Percentiles rank a stretch among this genome's conserved stretches.
Conservation (phyloP, 257 asterid species). For the Solanum piurae region DNA sequence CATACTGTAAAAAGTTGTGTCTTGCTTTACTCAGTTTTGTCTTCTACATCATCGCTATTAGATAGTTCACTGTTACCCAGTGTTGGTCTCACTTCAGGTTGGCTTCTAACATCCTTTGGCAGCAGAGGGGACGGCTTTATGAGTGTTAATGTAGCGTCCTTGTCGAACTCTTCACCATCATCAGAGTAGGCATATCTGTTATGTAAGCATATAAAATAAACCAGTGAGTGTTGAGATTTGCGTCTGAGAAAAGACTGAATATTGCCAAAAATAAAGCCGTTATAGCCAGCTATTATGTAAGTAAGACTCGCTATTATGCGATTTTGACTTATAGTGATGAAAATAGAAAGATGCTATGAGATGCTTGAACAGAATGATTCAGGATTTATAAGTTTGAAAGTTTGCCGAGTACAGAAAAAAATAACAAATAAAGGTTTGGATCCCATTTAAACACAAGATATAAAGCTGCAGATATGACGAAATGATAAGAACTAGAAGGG, state of each 20-base stretch:
- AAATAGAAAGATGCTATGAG: background rate
- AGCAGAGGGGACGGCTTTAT: constrained; percentile 61
- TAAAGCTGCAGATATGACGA: background rate
- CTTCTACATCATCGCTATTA: constrained; percentile 39
- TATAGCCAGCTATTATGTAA: background rate
- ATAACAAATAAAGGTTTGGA: background rate
- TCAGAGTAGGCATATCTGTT: constrained; percentile 89
- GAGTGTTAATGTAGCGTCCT: constrained; percentile 60
- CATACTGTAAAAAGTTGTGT: background rate
- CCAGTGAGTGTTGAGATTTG: background rate
- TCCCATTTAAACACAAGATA: background rate
- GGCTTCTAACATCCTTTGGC: constrained; percentile 42
- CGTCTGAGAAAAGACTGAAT: background rate
- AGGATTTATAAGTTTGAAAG: background rate
- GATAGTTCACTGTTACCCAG: constrained; percentile 23
- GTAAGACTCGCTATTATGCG: background rate
- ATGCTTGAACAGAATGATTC: background rate
- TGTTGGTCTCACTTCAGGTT: constrained; percentile 29
- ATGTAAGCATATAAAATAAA: background rate
- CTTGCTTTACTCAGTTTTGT: constrained; percentile 56
- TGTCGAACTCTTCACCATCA: constrained; percentile 69
- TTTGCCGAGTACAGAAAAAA: background rate
- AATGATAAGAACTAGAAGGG: background rate
- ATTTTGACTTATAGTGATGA: background rate
- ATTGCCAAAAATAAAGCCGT: background rate